Evolutionary conservation across 1,284 basidiomycete species (phyloP).

Genomic region (Ganoderma multipileum): DNA sequence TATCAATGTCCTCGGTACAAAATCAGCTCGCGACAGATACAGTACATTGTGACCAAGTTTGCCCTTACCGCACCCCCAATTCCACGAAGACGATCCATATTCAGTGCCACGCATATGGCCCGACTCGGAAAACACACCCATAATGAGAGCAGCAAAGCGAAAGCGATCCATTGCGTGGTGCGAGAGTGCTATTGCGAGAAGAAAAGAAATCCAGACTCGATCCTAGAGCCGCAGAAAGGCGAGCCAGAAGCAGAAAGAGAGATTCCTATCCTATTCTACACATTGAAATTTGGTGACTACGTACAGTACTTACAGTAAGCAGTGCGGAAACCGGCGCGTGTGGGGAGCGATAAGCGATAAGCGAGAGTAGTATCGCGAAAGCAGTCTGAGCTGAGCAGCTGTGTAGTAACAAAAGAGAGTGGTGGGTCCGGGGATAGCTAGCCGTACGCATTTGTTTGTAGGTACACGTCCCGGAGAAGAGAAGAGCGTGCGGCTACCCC

Average conservation of each 20-base stretch:
- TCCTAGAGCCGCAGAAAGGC: not conserved
- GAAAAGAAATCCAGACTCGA: not conserved
- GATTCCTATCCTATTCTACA: slow-evolving; percentile 2
- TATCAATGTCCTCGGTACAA: too few species aligned
- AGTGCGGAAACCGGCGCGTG: not conserved
- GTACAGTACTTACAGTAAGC: not conserved
- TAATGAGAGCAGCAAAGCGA: not conserved
- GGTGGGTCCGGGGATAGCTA: slow-evolving; percentile 8
- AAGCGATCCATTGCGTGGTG: slow-evolving; percentile 4
- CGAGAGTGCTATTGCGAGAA: not conserved
- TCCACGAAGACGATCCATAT: not conserved
- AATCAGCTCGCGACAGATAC: too few species aligned
- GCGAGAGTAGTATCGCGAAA: not conserved
- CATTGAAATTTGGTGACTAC: not conserved
- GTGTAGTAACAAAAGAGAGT: not conserved
- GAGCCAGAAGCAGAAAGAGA: not conserved
- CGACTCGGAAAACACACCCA: too few species aligned
- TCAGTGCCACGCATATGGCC: not conserved
- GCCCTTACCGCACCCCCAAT: too few species aligned
- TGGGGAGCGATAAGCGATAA: not conserved
- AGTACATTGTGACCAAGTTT: too few species aligned
- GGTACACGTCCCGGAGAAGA: not conserved
- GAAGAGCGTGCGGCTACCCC: not conserved
- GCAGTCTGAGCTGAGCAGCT: not conserved
- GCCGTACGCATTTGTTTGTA: not conserved